Evolutionary conservation across 208 protist species (phyloP).

Genomic region (Acanthamoeba rhysodes): DNA sequence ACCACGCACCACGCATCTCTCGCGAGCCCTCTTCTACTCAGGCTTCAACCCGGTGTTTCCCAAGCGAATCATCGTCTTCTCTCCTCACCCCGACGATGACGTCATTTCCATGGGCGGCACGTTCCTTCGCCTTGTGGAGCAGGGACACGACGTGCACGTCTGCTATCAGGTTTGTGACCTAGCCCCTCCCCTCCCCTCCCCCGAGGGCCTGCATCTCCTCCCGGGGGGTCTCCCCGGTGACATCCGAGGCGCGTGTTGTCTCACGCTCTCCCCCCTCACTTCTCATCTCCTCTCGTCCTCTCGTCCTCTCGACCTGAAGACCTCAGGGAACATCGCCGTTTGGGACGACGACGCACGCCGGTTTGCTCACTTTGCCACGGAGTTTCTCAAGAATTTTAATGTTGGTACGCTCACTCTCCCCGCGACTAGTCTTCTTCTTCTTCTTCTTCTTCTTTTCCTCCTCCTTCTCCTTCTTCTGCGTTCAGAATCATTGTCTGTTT

Average conservation of each 20-base stretch:
- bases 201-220: too few relatives aligned
- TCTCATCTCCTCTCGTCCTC: too few relatives aligned
- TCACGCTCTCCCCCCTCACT: too few relatives aligned
- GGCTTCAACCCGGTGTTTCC: constrained; percentile 34
- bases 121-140: constrained; percentile 81
- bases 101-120: constrained; percentile 90
- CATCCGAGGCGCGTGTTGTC: too few relatives aligned
- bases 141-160: constrained; percentile 82
- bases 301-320: too few relatives aligned
- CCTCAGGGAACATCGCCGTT: constrained; percentile 79
- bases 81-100: constrained; percentile 91
- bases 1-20: too few relatives aligned
- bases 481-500: too few relatives aligned
- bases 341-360: constrained; percentile 83
- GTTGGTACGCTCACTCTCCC: not conserved
- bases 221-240: too few relatives aligned
- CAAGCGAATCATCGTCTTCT: constrained; percentile 88
- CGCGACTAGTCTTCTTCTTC: not conserved
- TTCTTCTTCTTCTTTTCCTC: not conserved
- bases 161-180: constrained; percentile 77
- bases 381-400: constrained; percentile 74
- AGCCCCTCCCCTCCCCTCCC: too few relatives aligned
- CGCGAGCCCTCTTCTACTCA: too few relatives aligned
- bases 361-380: constrained; percentile 79
- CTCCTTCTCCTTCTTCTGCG: too few relatives aligned